Conservation (phyloP, 2,329 filamentous ascomycete genomes). For the Paracoccidioides lutzii region DNA sequence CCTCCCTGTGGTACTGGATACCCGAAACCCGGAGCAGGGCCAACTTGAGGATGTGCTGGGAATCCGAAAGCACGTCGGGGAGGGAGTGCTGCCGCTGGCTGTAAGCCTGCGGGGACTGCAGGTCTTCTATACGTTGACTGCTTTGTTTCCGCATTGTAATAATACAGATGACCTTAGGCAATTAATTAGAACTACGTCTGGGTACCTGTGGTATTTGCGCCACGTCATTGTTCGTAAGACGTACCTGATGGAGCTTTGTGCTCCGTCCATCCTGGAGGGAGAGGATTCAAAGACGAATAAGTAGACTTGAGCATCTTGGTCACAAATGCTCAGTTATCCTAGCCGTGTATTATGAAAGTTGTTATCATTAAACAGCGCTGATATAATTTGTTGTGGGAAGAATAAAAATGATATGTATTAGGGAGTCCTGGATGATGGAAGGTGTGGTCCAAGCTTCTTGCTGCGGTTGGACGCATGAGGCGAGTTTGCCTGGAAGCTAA, state of each 20-base stretch:
- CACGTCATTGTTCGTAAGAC: constrained; percentile 9
- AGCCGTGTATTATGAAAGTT: background rate
- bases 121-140: constrained; percentile 75
- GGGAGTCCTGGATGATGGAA: background rate
- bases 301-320: constrained; percentile 60
- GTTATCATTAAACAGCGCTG: background rate
- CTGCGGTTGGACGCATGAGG: constrained; percentile 10
- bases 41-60: constrained; percentile 30
- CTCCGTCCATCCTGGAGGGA: constrained; percentile 80
- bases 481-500: constrained; percentile 12
- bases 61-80: constrained; percentile 14
- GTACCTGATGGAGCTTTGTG: constrained; percentile 70
- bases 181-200: background rate
- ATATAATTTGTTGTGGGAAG: background rate
- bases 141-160: constrained; percentile 70
- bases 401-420: background rate
- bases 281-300: constrained; percentile 45
- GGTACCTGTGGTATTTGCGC: background rate
- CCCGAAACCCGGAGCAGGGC: constrained; percentile 21
- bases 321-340: background rate
- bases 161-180: constrained; percentile 62
- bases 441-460: constrained; percentile 9
- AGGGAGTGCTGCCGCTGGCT: constrained; percentile 1
- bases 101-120: constrained; percentile 16
- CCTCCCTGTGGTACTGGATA: constrained; percentile 21